Evolutionary conservation across 768 basidiomycete genomes (phyloP), one percentile per base, ranked within the genome.

Genomic region (Naganishia antarctica): DNA sequence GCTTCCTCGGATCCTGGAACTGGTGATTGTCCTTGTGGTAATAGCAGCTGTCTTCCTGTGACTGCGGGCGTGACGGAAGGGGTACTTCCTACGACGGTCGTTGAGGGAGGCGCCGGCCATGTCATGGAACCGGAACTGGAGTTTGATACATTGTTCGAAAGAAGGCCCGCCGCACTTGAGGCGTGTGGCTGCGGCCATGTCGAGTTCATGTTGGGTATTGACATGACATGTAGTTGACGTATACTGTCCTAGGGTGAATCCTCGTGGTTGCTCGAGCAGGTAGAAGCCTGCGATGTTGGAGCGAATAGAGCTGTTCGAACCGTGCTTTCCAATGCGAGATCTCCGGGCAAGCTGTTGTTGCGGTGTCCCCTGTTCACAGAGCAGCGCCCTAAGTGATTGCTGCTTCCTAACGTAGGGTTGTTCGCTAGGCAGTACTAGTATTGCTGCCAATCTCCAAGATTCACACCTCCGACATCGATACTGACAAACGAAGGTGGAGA

Each of bases 1-100:
- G 81, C 81, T 73, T 88, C 87, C 67, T 88, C 87, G 23, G 66
- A 69, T 29, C 71, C 70, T 1, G 69, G 65, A n/a, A 71, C 71
- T 1, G 72, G 75, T 21, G 70, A 53, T 15, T 69, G 70, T 13
- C 75, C 73, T 51, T 70, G 71, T 5, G 74, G 74, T 44, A 76
- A 64, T 61, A 78, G 60, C 41, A 76, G 58, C 4, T 74, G 67
- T 66, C 76, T 76, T 0, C 72, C 73, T 23, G 66, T 60, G 21
- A 44, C 50, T 34, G 61, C 46, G 32, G 57, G 64, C 25, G 71
- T 73, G 28, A 57, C 73, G 37, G 69, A 68, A 9, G 57, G 41
- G 53, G 26, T 57, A 37, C 32, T 63, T 15, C 34, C 53, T 40
- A 26, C 34, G 8, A 57, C 53, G 2, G 53, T 15, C 34, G 53